Base-by-base conservation (phyloP, 805 yeast genomes). In the Ogataea nonfermentans region DNA sequence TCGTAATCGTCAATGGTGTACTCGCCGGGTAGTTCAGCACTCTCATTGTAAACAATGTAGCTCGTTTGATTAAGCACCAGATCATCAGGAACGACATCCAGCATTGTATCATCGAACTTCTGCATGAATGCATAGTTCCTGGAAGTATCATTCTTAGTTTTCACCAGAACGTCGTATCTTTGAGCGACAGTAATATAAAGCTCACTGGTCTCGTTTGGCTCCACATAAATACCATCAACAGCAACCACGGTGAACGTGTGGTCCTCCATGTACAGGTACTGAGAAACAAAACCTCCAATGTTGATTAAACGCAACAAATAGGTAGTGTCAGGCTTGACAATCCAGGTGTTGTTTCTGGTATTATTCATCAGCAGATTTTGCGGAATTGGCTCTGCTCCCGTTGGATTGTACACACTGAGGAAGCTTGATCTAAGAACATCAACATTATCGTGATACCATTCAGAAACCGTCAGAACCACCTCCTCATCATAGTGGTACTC, bases 361-460 rank as follows among this genome's bases (percentile, higher is more conserved):
- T 89, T 88, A 67, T 91, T 91, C 62, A 89, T 70, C 53, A 93
- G 73, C 52, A 84, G 64, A 59, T 74, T 70, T 50, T 85, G 84
- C 7, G 99, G 99, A 52, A 93, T 81, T 36, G 99, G 99, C 68
- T 93, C 99, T 30, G 98, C 96, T 57, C 99, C 99, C 8, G 96
- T 87, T 43, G 99, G 99, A 65, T 93, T 93, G 69, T 72, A 80
- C 47, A 81, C 61, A 49, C 67, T 76, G 70, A 89, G 59, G 68
- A 93, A 90, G 25, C 53, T 43, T 12, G 72, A 67, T 48, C 71
- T 66, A 50, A 84, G 68, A 26, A 63, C 76, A 17, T 68, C 67
- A 23, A 81, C 71, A 35, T 63, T 61, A 32, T 73, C 72, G 61
- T 88, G 96, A 68, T 93, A 93, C 95, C 96, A 90, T 56, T 93